Percentiles rank a stretch among this genome's conserved stretches.
phyloP scores from a whole-genome alignment of 768 basidiomycete genomes.

The Lentinula detonsa region DNA sequence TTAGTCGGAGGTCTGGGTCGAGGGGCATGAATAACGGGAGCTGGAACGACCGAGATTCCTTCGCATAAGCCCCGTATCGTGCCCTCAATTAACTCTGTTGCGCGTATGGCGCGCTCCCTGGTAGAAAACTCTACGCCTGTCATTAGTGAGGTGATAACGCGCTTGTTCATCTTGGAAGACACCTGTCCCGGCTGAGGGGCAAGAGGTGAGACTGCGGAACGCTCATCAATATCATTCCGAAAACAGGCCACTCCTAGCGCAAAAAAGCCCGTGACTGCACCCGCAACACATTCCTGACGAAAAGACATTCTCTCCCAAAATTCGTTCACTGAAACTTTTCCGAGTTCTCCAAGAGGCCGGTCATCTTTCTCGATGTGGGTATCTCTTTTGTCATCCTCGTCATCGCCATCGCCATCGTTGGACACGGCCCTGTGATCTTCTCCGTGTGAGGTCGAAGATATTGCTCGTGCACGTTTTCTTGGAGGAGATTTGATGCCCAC shows the following conservation, averaged over 20 bases:
- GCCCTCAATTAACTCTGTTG: conserved; percentile 65
- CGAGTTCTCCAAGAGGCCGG: conserved; percentile 46
- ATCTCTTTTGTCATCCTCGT: conserved; percentile 15
- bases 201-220: conserved; percentile 32
- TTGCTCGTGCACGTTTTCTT: conserved; percentile 48
- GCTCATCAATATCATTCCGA: conserved; percentile 11
- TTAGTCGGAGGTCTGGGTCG: not conserved
- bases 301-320: conserved; percentile 99
- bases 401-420: conserved; percentile 16
- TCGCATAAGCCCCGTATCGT: conserved; percentile 69
- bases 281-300: conserved; percentile 89
- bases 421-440: conserved; percentile 10
- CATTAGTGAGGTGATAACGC: conserved; percentile 62
- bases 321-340: conserved; percentile 60
- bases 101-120: conserved; percentile 54
- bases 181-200: conserved; percentile 58
- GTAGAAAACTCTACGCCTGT: conserved; percentile 77
- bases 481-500: conserved; percentile 54
- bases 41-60: conserved; percentile 35
- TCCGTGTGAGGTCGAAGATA: conserved; percentile 19
- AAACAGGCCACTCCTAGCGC: conserved; percentile 39
- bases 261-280: conserved; percentile 93
- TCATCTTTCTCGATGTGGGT: conserved; percentile 25
- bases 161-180: conserved; percentile 57
- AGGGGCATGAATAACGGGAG: conserved; percentile 5